A percentile compares a stretch with the other conserved stretches of the same genome.
phyloP scores from a whole-genome alignment of 352 stramenopile species.

The Lagenidium giganteum region DNA sequence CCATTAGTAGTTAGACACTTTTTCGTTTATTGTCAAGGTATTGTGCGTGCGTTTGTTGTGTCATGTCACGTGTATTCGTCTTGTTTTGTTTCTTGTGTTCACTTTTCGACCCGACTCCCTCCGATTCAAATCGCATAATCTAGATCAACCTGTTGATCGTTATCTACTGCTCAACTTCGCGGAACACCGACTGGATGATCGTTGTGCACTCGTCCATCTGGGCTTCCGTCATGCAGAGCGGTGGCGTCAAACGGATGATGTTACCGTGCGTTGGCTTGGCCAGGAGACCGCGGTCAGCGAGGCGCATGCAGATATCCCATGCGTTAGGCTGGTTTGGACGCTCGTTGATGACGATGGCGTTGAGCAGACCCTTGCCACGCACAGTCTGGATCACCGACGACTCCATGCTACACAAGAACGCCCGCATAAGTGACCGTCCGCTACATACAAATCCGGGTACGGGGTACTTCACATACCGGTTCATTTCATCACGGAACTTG shows the following conservation, averaged over 20 bases:
- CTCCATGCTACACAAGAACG: constrained; percentile 20
- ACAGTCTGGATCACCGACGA: constrained; percentile 64
- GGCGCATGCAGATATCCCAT: constrained; percentile 92
- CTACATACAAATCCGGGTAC: no score
- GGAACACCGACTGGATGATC: constrained; percentile 61
- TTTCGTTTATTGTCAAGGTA: no score
- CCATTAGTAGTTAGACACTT: no score
- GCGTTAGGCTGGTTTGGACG: constrained; percentile 79
- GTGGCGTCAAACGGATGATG: constrained; percentile 95
- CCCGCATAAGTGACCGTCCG: not conserved
- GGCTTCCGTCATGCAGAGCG: constrained; percentile 89
- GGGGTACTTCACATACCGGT: constrained; percentile 36
- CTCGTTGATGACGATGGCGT: constrained; percentile 95
- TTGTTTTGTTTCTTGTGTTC: constrained; percentile 1
- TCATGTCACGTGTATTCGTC: constrained; percentile 1
- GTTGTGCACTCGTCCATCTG: constrained; percentile 88
- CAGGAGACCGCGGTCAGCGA: constrained; percentile 94
- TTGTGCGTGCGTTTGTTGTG: no score
- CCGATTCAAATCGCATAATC: no score
- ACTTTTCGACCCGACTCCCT: constrained; percentile 1
- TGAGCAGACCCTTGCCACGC: constrained; percentile 93
- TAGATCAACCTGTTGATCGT: constrained; percentile 1
- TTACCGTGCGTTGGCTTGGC: constrained; percentile 98
- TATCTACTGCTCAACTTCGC: constrained; percentile 41
- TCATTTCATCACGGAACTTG: constrained; percentile 87